Percentiles rank a stretch among this genome's conserved stretches.
Evolutionary conservation across 345 rosid species (phyloP).

Genomic region (Heritiera fomes): DNA sequence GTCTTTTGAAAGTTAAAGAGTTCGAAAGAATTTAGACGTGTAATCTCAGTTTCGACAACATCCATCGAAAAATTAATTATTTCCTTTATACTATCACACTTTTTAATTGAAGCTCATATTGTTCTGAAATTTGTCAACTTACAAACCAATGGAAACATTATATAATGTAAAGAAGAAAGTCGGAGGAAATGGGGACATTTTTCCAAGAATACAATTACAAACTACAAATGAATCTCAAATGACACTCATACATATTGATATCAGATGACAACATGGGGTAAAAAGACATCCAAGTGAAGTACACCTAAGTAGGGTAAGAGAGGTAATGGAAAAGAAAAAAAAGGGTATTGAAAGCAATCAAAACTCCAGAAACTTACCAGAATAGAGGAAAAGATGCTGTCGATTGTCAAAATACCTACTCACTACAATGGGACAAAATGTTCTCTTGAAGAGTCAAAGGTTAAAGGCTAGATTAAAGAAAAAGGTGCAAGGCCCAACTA

Average conservation of each 20-base stretch:
- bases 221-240: neutral
- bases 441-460: slow-evolving; percentile 8
- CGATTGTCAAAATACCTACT: slow-evolving; percentile 5
- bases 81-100: too few relatives aligned
- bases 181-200: too few relatives aligned
- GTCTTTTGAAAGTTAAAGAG: too few relatives aligned
- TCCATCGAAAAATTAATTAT: too few relatives aligned
- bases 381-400: neutral
- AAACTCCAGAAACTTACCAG: neutral
- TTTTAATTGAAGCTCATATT: too few relatives aligned
- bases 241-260: neutral
- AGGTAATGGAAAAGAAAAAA: neutral
- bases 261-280: neutral
- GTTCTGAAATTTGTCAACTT: too few relatives aligned
- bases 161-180: too few relatives aligned
- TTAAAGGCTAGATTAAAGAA: neutral
- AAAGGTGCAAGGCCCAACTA: neutral
- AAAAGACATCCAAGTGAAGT: neutral
- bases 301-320: neutral
- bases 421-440: slow-evolving; percentile 6
- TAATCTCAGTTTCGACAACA: too few relatives aligned
- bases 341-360: neutral
- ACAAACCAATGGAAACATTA: neutral
- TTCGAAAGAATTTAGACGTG: too few relatives aligned
- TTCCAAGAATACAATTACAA: neutral